Percentiles rank a stretch among this genome's conserved stretches.
Conservation (phyloP, 345 rosid species). For the Melaleuca alternifolia region DNA sequence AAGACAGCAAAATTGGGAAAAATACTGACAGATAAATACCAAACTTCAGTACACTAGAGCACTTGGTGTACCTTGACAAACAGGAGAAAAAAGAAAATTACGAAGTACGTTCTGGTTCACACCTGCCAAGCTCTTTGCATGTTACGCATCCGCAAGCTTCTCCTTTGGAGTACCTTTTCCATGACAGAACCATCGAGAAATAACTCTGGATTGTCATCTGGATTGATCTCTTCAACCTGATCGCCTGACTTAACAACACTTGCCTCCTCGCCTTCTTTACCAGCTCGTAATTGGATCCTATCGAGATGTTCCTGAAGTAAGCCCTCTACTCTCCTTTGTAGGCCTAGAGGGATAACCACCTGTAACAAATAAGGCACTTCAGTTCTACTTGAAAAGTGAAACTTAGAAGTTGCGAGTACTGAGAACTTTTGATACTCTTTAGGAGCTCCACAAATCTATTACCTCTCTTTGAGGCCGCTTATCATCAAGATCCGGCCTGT, state of each 20-base stretch:
- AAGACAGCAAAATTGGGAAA: neutral
- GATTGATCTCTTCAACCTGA: slow-evolving; percentile 31
- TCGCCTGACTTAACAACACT: slow-evolving; percentile 21
- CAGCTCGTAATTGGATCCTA: slow-evolving; percentile 46
- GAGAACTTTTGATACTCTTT: neutral
- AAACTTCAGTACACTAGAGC: neutral
- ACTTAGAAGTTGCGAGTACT: neutral
- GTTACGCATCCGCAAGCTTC: slow-evolving; percentile 87
- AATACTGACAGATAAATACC: neutral
- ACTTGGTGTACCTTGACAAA: neutral
- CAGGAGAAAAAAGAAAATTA: neutral
- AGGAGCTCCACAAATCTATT: slow-evolving; percentile 7
- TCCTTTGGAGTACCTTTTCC: slow-evolving; percentile 92
- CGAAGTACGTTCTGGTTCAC: neutral
- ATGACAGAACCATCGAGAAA: slow-evolving; percentile 77
- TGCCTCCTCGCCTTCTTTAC: slow-evolving; percentile 22
- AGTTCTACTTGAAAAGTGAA: neutral
- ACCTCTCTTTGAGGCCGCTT: slow-evolving; percentile 99
- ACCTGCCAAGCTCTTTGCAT: slow-evolving; percentile 97
- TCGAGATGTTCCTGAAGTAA: slow-evolving; percentile 93
- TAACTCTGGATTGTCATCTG: slow-evolving; percentile 38
- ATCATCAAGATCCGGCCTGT: slow-evolving; percentile 96
- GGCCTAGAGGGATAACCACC: slow-evolving; percentile 83
- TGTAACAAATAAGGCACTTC: slow-evolving; percentile 7
- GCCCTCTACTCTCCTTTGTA: slow-evolving; percentile 93